Evolutionary conservation across 2,329 filamentous ascomycete species (phyloP).

Genomic region (Sporothrix sp.): DNA sequence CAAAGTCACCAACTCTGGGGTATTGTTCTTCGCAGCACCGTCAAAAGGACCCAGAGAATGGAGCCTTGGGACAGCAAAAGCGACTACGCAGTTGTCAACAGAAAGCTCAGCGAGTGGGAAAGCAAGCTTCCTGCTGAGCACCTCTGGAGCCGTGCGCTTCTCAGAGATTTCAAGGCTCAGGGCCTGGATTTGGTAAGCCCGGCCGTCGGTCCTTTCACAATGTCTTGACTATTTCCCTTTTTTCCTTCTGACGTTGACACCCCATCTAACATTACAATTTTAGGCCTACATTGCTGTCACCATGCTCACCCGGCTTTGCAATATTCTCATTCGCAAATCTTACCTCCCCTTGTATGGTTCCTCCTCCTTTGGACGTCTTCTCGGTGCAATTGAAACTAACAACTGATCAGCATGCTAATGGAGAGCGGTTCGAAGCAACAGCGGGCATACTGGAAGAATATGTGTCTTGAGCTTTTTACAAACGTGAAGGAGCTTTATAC

Average conservation of each 20-base stretch:
- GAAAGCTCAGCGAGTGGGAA: conserved; percentile 40
- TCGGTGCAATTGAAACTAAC: not conserved
- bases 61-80: conserved; percentile 38
- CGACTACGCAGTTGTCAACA: conserved; percentile 37
- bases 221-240: not conserved
- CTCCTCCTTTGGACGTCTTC: conserved; percentile 20
- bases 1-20: conserved; percentile 48
- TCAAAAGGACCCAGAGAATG: conserved; percentile 34
- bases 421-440: conserved; percentile 25
- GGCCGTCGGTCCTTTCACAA: not conserved
- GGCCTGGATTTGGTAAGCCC: conserved; percentile 37
- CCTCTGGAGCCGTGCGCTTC: conserved; percentile 33
- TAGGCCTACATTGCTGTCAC: conserved; percentile 47
- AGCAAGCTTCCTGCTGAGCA: conserved; percentile 37
- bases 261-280: not conserved
- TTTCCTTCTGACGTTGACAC: not conserved
- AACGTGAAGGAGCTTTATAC: conserved; percentile 37
- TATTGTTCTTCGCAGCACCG: conserved; percentile 38
- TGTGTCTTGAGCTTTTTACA: conserved; percentile 36
- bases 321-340: conserved; percentile 46
- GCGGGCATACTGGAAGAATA: conserved; percentile 28
- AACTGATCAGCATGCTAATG: conserved; percentile 30
- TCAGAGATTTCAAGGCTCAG: conserved; percentile 38
- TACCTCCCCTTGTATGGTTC: conserved; percentile 47
- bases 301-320: conserved; percentile 45